These are phyloP conservation scores for Podaxis sp. DNA, from an alignment of 768 basidiomycete species.

Conservation along the genomic window DNA sequence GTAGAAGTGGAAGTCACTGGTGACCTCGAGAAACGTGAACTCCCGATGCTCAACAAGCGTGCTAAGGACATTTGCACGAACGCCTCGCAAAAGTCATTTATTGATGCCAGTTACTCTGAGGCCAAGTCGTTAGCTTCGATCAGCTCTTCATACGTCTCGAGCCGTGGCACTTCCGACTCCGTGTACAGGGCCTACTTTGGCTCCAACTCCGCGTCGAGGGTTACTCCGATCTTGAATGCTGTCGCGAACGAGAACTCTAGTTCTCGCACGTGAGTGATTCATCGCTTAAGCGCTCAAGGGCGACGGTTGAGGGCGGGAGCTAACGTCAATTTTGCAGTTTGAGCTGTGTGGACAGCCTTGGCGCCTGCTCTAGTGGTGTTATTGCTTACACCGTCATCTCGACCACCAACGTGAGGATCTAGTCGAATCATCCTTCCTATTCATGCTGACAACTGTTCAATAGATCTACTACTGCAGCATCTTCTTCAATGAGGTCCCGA, in stretches of 20 bases:
- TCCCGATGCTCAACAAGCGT: constrained; percentile 33
- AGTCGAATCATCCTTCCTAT: neutral
- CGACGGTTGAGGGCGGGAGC: neutral
- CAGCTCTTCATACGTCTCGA: constrained; percentile 35
- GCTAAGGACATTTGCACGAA: constrained; percentile 38
- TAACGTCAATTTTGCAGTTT: constrained; percentile 25
- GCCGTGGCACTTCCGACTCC: constrained; percentile 34
- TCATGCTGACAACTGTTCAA: neutral
- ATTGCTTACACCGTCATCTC: constrained; percentile 46
- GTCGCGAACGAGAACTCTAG: constrained; percentile 41
- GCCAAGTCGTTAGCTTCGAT: constrained; percentile 37
- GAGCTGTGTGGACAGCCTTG: constrained; percentile 40
- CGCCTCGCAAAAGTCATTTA: constrained; percentile 35
- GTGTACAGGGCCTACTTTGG: constrained; percentile 43
- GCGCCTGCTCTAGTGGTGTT: constrained; percentile 36
- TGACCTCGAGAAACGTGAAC: constrained; percentile 34
- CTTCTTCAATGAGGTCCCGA: constrained; percentile 47
- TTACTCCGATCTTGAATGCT: constrained; percentile 34
- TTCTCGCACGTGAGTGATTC: constrained; percentile 34
- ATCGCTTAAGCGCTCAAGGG: neutral
- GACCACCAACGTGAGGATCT: constrained; percentile 40
- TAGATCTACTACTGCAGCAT: constrained; percentile 48
- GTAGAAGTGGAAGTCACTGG: constrained; percentile 35
- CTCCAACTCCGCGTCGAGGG: constrained; percentile 33
- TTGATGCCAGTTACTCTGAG: constrained; percentile 41